Percentiles rank a stretch among this genome's conserved stretches.
phyloP scores from a whole-genome alignment of 1,284 basidiomycete genomes.

The Taiwanofungus camphoratus region DNA sequence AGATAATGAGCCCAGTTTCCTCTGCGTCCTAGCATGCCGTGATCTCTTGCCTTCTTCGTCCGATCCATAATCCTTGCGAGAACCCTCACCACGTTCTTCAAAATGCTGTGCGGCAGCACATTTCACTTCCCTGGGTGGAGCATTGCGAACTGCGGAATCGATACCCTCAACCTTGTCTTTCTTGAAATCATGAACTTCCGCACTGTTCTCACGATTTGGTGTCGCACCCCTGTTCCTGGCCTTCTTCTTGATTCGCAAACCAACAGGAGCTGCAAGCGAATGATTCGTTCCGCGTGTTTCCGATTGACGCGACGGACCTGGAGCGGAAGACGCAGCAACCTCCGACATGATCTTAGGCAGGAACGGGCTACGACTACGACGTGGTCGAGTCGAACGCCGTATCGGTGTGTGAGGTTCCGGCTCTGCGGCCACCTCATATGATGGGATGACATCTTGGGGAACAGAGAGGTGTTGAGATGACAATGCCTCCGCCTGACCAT shows the following conservation, averaged over 20 bases:
- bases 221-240: not conserved
- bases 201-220: not conserved
- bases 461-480: not conserved
- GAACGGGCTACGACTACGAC: conserved; percentile 5
- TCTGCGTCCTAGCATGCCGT: not conserved
- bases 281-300: too few relatives aligned
- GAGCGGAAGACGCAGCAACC: not conserved
- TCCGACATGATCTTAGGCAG: conserved; percentile 1
- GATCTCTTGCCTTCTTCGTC: not conserved
- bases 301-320: not conserved
- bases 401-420: conserved; percentile 11
- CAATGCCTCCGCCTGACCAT: conserved; percentile 2
- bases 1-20: conserved; percentile 28
- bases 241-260: conserved; percentile 4
- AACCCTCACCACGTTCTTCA: too few relatives aligned
- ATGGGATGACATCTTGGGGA: not conserved
- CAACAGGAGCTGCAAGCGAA: not conserved
- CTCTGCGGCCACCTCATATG: not conserved
- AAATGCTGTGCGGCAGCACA: too few relatives aligned
- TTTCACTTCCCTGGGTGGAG: too few relatives aligned
- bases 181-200: too few relatives aligned
- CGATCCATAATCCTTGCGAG: not conserved
- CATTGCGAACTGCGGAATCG: too few relatives aligned
- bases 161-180: too few relatives aligned
- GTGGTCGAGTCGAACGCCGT: conserved; percentile 15